Base-by-base conservation (phyloP, 2,329 filamentous ascomycete genomes). In the Aspergillus tubingensis region DNA sequence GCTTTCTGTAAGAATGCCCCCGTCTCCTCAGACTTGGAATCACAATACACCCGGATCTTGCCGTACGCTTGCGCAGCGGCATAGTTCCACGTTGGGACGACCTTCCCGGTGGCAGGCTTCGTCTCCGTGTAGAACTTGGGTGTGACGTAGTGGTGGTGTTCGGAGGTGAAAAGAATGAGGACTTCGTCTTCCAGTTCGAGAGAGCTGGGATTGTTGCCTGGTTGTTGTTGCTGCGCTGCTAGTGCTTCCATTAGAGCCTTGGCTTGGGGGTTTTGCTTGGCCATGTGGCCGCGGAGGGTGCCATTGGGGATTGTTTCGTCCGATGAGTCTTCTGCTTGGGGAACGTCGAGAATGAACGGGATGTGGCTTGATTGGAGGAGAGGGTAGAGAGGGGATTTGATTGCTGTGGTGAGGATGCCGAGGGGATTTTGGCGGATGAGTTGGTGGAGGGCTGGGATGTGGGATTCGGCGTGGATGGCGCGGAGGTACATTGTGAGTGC, bases 11-110 rank as follows among this genome's bases (percentile, higher is more conserved):
- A 70, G 57, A 84, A 89, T 0, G 64, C 60, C 0, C 70, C 68
- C 0, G 85, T 84, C 21, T 81, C 78, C 0, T 75, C 68, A 0
- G 79, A 71, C 54, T 80, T 79, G 11, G 81, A 68, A 59, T 89
- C 83, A 60, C 76, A 82, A 64, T 81, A 85, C 2, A 89, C 72
- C 0, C 64, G 83, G 1, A 85, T 83, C 2, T 73, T 80, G 1
- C 88, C 88, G 65, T 89, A 89, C 0, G 79, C 85, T 72, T 90
- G 86, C 0, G 82, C 87, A 0, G 87, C 86, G 0, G 85, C 79
- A 67, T 90, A 90, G 72, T 91, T 87, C 88, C 88, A 90, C 0
- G 88, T 90, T 0, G 87, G 87, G 3, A 88, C 88, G 0, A 89
- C 87, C 65, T 90, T 90, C 8, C 82, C 87, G 0, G 83, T 87